phyloP scores from a whole-genome alignment of 371 early-diverging fungal species.

The Rhizopus stolonifer region DNA sequence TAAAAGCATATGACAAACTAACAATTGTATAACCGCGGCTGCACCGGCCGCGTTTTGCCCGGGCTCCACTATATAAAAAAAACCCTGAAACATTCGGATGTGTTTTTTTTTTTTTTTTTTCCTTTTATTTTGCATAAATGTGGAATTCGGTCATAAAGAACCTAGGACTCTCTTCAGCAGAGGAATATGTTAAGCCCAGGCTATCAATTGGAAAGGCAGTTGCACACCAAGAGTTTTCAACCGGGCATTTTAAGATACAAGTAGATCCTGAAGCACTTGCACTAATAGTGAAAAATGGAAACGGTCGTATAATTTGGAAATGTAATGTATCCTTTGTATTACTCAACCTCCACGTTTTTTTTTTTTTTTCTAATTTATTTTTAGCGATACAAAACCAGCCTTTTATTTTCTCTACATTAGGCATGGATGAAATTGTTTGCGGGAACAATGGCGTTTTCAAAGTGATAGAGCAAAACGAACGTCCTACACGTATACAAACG shows the following conservation, averaged over 20 bases:
- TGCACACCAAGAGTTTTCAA: slow-evolving; percentile 23
- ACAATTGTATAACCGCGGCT: not conserved
- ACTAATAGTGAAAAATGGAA: slow-evolving; percentile 20
- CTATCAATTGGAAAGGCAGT: slow-evolving; percentile 31
- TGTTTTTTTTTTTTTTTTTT: not conserved
- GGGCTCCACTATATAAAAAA: not conserved
- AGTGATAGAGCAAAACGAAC: slow-evolving; percentile 34
- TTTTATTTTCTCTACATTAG: slow-evolving; percentile 35
- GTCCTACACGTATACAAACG: slow-evolving; percentile 38
- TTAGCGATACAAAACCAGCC: slow-evolving; percentile 43
- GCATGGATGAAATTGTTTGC: slow-evolving; percentile 27
- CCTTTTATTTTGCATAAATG: slow-evolving; percentile 16
- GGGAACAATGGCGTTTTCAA: slow-evolving; percentile 28
- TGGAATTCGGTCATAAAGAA: slow-evolving; percentile 24
- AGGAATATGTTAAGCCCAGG: slow-evolving; percentile 25
- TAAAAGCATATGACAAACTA: not conserved
- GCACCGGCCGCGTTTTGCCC: not conserved
- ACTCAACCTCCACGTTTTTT: slow-evolving; percentile 11
- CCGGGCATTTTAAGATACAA: slow-evolving; percentile 23
- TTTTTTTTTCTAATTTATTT: slow-evolving; percentile 2
- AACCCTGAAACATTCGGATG: not conserved
- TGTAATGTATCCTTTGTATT: slow-evolving; percentile 18
- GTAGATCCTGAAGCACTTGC: slow-evolving; percentile 23
- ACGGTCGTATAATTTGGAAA: slow-evolving; percentile 28
- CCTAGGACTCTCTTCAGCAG: slow-evolving; percentile 20